Percentiles rank a stretch among this genome's conserved stretches.
phyloP scores from a whole-genome alignment of 192 early-diverging fungal species.

The Backusella liffmaniae region DNA sequence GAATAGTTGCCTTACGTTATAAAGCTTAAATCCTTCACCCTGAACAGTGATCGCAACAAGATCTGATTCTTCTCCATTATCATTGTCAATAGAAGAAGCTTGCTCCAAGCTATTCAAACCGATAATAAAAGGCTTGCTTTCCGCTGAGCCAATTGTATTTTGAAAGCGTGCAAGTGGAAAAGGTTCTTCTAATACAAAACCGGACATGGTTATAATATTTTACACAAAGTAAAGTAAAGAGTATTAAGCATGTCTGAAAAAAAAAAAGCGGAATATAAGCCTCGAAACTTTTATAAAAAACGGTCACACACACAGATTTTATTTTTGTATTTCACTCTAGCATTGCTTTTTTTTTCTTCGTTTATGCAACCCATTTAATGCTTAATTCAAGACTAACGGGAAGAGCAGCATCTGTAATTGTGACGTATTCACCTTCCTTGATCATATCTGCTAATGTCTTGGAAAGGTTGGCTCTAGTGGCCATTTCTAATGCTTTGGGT shows the following conservation, averaged over 20 bases:
- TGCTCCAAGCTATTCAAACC: slow-evolving; percentile 21
- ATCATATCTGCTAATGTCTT: slow-evolving; percentile 68
- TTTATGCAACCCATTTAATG: slow-evolving; percentile 21
- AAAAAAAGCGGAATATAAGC: neutral
- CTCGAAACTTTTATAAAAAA: neutral
- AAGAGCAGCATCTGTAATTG: slow-evolving; percentile 78
- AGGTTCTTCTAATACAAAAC: slow-evolving; percentile 47
- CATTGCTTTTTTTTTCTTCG: neutral
- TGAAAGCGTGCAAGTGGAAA: slow-evolving; percentile 48
- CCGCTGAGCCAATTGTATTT: slow-evolving; percentile 28
- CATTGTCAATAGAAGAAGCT: slow-evolving; percentile 16
- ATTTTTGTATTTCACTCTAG: neutral
- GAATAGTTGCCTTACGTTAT: slow-evolving; percentile 36
- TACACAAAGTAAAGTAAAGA: neutral
- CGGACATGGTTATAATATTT: slow-evolving; percentile 34
- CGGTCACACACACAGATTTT: neutral
- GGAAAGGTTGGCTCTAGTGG: slow-evolving; percentile 83
- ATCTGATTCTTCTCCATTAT: slow-evolving; percentile 22
- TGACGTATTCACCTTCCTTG: slow-evolving; percentile 65
- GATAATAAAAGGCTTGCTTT: slow-evolving; percentile 27
- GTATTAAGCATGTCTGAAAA: neutral
- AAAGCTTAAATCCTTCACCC: slow-evolving; percentile 51
- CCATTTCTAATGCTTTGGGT: slow-evolving; percentile 74
- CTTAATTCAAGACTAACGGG: slow-evolving; percentile 54
- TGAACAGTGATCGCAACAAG: slow-evolving; percentile 48